A percentile compares a stretch with the other conserved stretches of the same genome.
These are phyloP conservation scores for Bertia moriformis DNA, from an alignment of 2,329 filamentous ascomycete species.

Conservation along the genomic window DNA sequence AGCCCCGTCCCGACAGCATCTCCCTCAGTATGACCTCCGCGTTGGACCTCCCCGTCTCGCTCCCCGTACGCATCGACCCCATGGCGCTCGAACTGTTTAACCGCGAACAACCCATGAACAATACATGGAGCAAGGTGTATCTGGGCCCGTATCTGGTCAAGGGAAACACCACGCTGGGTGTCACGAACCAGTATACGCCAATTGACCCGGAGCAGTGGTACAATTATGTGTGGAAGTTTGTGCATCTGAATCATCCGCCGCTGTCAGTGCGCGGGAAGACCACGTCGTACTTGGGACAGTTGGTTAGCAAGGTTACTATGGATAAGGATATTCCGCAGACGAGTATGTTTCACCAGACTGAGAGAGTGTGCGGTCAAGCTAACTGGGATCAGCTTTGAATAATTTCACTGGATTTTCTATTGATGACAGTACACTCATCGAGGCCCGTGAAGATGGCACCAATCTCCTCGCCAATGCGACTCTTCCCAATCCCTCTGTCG, in stretches of 20 bases:
- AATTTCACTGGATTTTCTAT: constrained; percentile 7
- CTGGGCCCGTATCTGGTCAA: constrained; percentile 7
- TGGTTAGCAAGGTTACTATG: not conserved
- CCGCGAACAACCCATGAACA: constrained; percentile 12
- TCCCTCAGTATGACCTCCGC: constrained; percentile 20
- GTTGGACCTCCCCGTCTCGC: constrained; percentile 15
- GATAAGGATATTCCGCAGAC: not conserved
- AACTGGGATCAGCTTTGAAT: constrained; percentile 4
- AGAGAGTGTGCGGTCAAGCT: no score
- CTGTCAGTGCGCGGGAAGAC: not conserved
- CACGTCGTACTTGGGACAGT: not conserved
- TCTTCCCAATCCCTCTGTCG: constrained; percentile 6
- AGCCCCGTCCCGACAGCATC: constrained; percentile 15
- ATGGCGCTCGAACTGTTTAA: constrained; percentile 24
- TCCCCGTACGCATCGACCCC: constrained; percentile 20
- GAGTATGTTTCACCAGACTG: no score
- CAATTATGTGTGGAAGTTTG: not conserved
- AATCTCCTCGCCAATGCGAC: constrained; percentile 8
- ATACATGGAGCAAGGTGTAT: constrained; percentile 6
- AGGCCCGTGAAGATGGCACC: constrained; percentile 8
- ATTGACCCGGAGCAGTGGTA: not conserved
- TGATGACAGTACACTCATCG: constrained; percentile 3
- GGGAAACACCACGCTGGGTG: constrained; percentile 4
- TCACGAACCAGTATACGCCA: not conserved
- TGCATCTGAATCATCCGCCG: not conserved